Evolutionary conservation across 208 protist species (phyloP), one percentile per base, ranked within the genome.

Genomic region (Leishmania amazonensis): DNA sequence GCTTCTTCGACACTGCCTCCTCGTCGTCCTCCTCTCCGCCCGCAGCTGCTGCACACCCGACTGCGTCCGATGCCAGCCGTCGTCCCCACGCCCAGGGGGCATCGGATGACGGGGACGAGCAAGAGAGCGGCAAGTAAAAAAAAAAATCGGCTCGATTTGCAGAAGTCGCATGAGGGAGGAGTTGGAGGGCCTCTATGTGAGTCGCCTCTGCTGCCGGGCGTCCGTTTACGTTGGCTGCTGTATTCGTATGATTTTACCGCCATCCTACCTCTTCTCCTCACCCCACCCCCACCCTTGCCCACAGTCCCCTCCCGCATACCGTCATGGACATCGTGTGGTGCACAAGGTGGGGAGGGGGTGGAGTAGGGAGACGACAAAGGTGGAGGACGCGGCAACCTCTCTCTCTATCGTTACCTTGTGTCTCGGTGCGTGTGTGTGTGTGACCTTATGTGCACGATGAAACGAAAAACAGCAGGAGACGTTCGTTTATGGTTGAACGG

Each of bases 1-100:
- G 93, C 24, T 91, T 96, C 71, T 96, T 96, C 68, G 74, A 78
- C 74, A 65, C 38, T 17, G 73, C 51, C 9, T 31, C 49, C 49
- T 54, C 35, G 73, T 28, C 73, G 3, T 65, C 74, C 28, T 57
- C 74, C 47, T 57, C 51, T 65, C 54, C 57, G 40, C 21, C 24
- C 53, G 73, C 24, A 62, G 28, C 57, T 15, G 38, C 31, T 47
- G 51, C 73, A 58, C n/a, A 15, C 4, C 21, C 73, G 35, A 64
- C 45, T 42, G 31, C 15, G 24, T n/a, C n/a, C 40, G 67, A 72
- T 72, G 17, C 31, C 38, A 47, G 17, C 19, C 38, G 67, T 47
- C 67, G 67, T 49, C 67, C 19, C 13, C 40, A n/a, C 19, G 42
- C 67, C 11, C 67, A 72, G 31, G 40, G n/a, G 19, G 40, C 31